Percentiles rank a stretch among this genome's conserved stretches.
These are phyloP conservation scores for Xylaria hypoxylon DNA, from an alignment of 2,329 filamentous ascomycete genomes.

Conservation along the genomic window DNA sequence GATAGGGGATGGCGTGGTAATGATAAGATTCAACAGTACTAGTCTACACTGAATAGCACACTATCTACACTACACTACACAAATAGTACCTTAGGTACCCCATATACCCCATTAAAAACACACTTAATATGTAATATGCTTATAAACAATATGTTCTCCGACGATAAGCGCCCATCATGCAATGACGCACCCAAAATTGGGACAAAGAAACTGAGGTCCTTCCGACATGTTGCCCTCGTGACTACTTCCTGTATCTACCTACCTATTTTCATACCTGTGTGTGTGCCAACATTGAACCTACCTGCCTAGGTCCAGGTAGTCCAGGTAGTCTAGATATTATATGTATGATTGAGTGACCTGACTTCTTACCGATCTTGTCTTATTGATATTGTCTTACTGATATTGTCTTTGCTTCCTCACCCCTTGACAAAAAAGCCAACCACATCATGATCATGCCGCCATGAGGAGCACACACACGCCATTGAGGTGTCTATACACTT, in stretches of 20 bases:
- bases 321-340: neutral
- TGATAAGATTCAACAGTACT: neutral
- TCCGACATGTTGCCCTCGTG: slow-evolving; percentile 27
- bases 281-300: neutral
- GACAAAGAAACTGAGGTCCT: slow-evolving; percentile 6
- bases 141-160: slow-evolving; percentile 12
- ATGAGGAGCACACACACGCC: slow-evolving; percentile 58
- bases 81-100: too few relatives aligned
- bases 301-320: neutral
- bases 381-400: too few relatives aligned
- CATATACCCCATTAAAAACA: too few relatives aligned
- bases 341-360: slow-evolving; percentile 7
- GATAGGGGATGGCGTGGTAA: slow-evolving; percentile 3
- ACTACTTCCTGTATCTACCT: slow-evolving; percentile 2
- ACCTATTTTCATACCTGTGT: neutral
- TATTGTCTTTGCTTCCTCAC: slow-evolving; percentile 30
- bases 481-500: slow-evolving; percentile 53
- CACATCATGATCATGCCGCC: slow-evolving; percentile 61
- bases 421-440: slow-evolving; percentile 25
- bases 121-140: slow-evolving; percentile 24
- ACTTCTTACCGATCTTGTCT: neutral
- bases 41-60: too few relatives aligned
- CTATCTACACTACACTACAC: too few relatives aligned
- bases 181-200: slow-evolving; percentile 20
- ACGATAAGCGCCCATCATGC: slow-evolving; percentile 22